A percentile compares a stretch with the other conserved stretches of the same genome.
Conservation (phyloP, 1,139 yeast genomes). For the Nakaseomyces glabratus region DNA sequence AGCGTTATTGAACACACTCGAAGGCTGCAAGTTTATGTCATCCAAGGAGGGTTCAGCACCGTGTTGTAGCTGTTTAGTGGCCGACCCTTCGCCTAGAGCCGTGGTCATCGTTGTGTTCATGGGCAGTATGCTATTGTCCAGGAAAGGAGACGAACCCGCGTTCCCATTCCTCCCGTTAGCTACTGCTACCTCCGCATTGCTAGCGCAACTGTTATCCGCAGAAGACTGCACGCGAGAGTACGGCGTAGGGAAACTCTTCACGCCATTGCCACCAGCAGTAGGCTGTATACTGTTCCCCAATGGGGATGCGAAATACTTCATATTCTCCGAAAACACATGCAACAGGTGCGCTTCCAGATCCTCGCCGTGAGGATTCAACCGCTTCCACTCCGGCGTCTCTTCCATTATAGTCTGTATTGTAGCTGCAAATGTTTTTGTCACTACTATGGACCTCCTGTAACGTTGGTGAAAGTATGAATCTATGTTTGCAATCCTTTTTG, state of each 20-base stretch:
- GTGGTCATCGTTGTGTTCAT: conserved; percentile 1
- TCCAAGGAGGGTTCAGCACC: conserved; percentile 3
- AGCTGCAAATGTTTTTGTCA: too few relatives aligned
- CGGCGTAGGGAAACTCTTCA: conserved; percentile 4
- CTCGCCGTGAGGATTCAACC: not conserved
- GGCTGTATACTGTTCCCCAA: too few relatives aligned
- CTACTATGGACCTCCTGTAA: too few relatives aligned
- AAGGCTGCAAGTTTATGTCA: conserved; percentile 4
- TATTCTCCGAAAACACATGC: conserved; percentile 5
- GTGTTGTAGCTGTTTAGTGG: not conserved
- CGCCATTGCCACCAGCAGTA: conserved; percentile 2
- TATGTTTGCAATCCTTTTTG: too few relatives aligned
- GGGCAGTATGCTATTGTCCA: conserved; percentile 3
- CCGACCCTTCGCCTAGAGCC: not conserved
- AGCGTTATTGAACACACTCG: conserved; percentile 1
- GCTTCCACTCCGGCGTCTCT: conserved; percentile 1
- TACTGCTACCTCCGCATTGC: not conserved
- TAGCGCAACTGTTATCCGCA: conserved; percentile 4
- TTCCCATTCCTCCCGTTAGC: not conserved
- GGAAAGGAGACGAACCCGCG: conserved; percentile 6
- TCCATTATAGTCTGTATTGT: too few relatives aligned
- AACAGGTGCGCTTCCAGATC: conserved; percentile 3
- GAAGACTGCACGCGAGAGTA: conserved; percentile 6
- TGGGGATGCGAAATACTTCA: too few relatives aligned
- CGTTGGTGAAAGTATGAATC: too few relatives aligned